Conservation (phyloP, 768 basidiomycete genomes). For the Termitomyces sp. region DNA sequence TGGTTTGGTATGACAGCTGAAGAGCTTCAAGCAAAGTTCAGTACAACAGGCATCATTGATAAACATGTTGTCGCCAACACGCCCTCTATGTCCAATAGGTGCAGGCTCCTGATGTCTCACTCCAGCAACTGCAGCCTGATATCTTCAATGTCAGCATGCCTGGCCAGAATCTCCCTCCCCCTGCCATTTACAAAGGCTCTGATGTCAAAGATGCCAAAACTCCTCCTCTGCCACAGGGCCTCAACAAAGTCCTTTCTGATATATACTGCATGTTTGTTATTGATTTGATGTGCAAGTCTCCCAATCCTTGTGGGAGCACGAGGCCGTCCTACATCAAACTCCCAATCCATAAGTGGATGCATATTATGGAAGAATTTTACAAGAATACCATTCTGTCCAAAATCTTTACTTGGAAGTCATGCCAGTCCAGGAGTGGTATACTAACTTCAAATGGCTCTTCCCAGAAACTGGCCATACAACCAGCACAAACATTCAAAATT, state of each 20-base stretch:
- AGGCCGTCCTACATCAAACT: conserved; percentile 11
- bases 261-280: conserved; percentile 6
- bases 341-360: neutral
- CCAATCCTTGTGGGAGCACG: conserved; percentile 1
- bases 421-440: neutral
- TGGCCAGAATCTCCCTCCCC: neutral
- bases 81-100: neutral
- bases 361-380: neutral
- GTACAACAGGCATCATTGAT: neutral
- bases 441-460: neutral
- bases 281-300: neutral
- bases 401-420: neutral
- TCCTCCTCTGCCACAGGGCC: neutral
- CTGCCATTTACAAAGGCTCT: neutral
- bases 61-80: neutral
- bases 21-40: neutral
- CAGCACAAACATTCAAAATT: neutral
- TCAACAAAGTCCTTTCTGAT: conserved; percentile 1
- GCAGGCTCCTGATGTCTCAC: neutral
- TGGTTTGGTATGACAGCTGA: conserved; percentile 1
- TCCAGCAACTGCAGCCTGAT: neutral
- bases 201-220: neutral
- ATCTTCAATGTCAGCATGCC: neutral
- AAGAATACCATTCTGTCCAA: neutral
- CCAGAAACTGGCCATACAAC: neutral